phyloP scores from a whole-genome alignment of 176 grass and related monocot genomes.

The Aegilops longissima region DNA sequence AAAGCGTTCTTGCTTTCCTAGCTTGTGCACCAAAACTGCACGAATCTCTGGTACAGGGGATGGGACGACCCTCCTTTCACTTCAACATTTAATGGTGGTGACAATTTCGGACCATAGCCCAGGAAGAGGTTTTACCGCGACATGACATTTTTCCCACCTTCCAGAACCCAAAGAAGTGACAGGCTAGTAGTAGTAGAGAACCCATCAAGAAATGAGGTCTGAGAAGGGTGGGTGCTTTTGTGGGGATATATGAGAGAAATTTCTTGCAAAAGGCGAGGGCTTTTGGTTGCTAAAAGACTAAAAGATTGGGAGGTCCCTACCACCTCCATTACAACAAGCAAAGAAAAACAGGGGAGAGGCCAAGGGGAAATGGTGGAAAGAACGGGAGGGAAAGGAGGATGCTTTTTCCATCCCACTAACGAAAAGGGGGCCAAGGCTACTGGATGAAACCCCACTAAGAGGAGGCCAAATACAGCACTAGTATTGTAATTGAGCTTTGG shows the following conservation, averaged over 20 bases:
- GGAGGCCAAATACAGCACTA: background rate
- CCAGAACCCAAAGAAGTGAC: constrained; percentile 41
- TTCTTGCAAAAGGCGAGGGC: constrained; percentile 23
- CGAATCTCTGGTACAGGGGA: background rate
- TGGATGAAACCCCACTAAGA: constrained; percentile 25
- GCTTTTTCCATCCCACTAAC: constrained; percentile 36
- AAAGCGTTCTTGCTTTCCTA: constrained; percentile 9
- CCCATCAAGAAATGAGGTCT: constrained; percentile 12
- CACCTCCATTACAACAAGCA: background rate
- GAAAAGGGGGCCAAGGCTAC: constrained; percentile 28
- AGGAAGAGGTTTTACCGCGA: constrained; percentile 35
- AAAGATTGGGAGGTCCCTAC: constrained; percentile 41
- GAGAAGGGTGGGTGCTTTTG: background rate
- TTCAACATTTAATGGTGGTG: constrained; percentile 37
- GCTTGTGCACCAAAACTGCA: constrained; percentile 7
- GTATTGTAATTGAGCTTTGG: background rate
- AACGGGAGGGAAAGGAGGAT: constrained; percentile 25
- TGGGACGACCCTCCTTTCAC: background rate
- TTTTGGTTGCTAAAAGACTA: constrained; percentile 43
- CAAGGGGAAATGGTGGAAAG: constrained; percentile 16
- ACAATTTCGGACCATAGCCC: constrained; percentile 30
- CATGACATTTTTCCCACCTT: constrained; percentile 32
- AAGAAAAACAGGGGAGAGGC: constrained; percentile 14
- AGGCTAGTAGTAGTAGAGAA: constrained; percentile 34
- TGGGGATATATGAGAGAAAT: constrained; percentile 30